Evolutionary conservation across 1,139 yeast species (phyloP).

Genomic region (Yamadazyma atlantica): DNA sequence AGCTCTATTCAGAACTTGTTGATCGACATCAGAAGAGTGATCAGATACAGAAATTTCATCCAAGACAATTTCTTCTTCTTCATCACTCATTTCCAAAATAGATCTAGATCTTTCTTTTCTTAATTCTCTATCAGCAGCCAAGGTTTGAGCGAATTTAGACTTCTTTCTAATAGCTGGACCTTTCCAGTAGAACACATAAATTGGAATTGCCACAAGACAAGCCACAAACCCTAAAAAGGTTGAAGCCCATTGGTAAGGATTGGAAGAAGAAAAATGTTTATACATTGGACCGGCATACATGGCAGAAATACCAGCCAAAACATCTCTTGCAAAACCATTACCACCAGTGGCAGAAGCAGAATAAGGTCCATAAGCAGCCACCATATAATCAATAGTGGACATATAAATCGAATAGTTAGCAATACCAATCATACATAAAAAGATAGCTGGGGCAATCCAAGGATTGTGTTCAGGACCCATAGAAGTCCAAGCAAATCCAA

Average conservation of each 20-base stretch:
- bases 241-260: slow-evolving; percentile 34
- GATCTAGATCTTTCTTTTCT: slow-evolving; percentile 14
- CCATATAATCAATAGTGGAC: slow-evolving; percentile 40
- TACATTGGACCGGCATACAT: slow-evolving; percentile 37
- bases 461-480: slow-evolving; percentile 30
- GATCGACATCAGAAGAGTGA: background rate
- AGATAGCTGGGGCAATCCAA: slow-evolving; percentile 39
- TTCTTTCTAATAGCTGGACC: slow-evolving; percentile 26
- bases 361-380: slow-evolving; percentile 39
- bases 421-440: slow-evolving; percentile 30
- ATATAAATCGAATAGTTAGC: slow-evolving; percentile 38
- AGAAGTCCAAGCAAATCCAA: slow-evolving; percentile 40
- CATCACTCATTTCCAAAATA: slow-evolving; percentile 9
- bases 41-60: slow-evolving; percentile 6
- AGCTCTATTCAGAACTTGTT: slow-evolving; percentile 2
- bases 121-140: slow-evolving; percentile 25
- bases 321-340: slow-evolving; percentile 40
- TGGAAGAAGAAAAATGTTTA: slow-evolving; percentile 24
- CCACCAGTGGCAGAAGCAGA: slow-evolving; percentile 44
- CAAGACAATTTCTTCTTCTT: slow-evolving; percentile 13
- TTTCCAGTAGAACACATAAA: slow-evolving; percentile 29
- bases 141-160: slow-evolving; percentile 28
- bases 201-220: slow-evolving; percentile 26
- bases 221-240: slow-evolving; percentile 34
- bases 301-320: slow-evolving; percentile 36